Evolutionary conservation across 2,329 filamentous ascomycete species (phyloP).

Genomic region (Epichloe typhina): DNA sequence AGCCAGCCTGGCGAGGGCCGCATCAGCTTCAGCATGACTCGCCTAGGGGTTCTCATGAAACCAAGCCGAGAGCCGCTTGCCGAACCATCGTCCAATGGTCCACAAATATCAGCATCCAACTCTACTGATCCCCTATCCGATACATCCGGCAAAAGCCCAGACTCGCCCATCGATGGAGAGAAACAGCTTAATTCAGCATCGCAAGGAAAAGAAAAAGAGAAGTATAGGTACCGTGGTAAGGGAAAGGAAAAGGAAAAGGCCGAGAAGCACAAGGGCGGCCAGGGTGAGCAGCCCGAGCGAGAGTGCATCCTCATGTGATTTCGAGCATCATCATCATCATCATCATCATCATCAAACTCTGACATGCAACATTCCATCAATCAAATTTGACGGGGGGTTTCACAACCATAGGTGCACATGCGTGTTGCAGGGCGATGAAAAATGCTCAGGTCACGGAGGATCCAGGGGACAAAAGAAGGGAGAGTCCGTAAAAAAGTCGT

Average conservation of each 20-base stretch:
- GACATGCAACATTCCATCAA: no score
- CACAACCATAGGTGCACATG: not conserved
- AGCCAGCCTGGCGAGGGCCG: conserved; percentile 47
- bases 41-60: conserved; percentile 38
- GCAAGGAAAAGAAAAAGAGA: conserved; percentile 13
- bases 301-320: conserved; percentile 35
- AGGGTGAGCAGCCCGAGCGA: conserved; percentile 27
- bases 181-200: conserved; percentile 4
- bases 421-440: no score
- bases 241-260: conserved; percentile 26
- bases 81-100: conserved; percentile 11
- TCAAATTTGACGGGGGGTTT: no score
- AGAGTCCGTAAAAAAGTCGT: not conserved
- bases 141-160: conserved; percentile 8
- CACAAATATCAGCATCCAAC: conserved; percentile 15
- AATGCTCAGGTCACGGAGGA: not conserved
- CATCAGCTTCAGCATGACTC: conserved; percentile 43
- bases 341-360: no score
- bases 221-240: conserved; percentile 19
- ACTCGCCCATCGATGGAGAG: conserved; percentile 12
- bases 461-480: not conserved
- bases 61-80: conserved; percentile 33
- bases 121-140: conserved; percentile 15
- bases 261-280: conserved; percentile 20
- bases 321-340: not conserved